These are phyloP conservation scores for Retiboletus fuscus DNA, from an alignment of 1,284 basidiomycete genomes.

Conservation along the genomic window DNA sequence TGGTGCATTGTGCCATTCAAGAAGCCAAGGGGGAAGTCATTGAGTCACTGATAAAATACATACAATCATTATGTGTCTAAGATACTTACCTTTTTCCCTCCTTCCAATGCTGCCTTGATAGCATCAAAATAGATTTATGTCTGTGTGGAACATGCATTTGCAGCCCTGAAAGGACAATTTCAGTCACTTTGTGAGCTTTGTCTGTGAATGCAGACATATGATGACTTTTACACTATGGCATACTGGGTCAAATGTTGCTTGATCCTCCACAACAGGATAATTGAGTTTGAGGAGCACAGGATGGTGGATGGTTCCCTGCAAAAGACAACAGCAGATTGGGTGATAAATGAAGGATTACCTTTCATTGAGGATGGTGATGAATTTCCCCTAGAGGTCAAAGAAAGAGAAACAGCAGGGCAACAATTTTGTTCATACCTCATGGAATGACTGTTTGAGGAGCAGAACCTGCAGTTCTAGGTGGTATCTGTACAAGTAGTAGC, in stretches of 20 bases:
- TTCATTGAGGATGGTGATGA: no score
- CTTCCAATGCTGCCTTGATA: no score
- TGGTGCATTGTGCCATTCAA: no score
- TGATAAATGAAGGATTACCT: no score
- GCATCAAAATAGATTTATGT: neutral
- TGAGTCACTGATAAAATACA: neutral
- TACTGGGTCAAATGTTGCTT: neutral
- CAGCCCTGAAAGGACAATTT: no score
- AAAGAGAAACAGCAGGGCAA: neutral
- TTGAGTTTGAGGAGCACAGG: no score
- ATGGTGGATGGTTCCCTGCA: no score
- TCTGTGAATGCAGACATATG: neutral
- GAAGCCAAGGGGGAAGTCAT: no score
- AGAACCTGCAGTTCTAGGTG: neutral
- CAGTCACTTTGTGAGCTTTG: no score
- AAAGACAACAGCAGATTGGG: no score
- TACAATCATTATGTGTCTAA: neutral
- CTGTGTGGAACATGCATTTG: no score
- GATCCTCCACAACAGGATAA: neutral
- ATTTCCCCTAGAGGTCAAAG: neutral
- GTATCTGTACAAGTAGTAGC: no score
- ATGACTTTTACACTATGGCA: neutral
- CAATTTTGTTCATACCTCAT: neutral
- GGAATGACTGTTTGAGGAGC: neutral
- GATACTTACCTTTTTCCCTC: neutral